Evolutionary conservation across 164 flowering plant species (phyloP).

Genomic region (Chimonanthus salicifolius): DNA sequence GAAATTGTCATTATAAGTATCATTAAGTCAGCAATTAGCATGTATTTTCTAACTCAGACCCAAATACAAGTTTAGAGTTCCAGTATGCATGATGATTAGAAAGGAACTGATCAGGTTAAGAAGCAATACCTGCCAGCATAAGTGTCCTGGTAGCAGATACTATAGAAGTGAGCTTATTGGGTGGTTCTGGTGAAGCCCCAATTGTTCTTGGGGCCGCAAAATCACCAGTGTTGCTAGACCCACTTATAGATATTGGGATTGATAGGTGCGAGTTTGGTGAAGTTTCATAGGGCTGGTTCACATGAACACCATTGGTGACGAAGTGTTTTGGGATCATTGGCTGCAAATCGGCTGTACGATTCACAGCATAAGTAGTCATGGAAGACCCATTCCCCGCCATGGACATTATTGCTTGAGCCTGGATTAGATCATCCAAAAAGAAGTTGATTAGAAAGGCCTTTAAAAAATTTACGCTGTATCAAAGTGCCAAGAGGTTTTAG

Average conservation of each 20-base stretch:
- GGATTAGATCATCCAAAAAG: slow-evolving; percentile 1
- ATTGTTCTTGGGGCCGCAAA: slow-evolving; percentile 28
- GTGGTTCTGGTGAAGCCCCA: slow-evolving; percentile 35
- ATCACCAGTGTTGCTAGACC: slow-evolving; percentile 50
- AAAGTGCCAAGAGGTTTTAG: neutral
- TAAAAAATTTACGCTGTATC: neutral
- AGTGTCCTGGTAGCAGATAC: slow-evolving; percentile 26
- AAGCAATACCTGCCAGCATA: slow-evolving; percentile 50
- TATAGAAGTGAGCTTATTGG: slow-evolving; percentile 17
- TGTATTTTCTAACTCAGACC: neutral
- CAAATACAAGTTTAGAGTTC: neutral
- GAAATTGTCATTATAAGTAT: neutral
- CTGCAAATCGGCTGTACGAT: slow-evolving; percentile 30
- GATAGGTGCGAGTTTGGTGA: slow-evolving; percentile 45
- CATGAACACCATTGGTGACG: slow-evolving; percentile 32
- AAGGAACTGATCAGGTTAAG: neutral
- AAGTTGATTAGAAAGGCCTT: neutral
- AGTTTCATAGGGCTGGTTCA: slow-evolving; percentile 29
- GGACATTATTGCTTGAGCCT: slow-evolving; percentile 91
- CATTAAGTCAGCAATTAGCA: neutral
- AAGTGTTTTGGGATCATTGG: slow-evolving; percentile 29
- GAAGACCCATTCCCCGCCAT: slow-evolving; percentile 56
- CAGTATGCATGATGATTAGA: no score
- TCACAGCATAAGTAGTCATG: slow-evolving; percentile 15
- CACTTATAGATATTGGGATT: slow-evolving; percentile 60